Base-by-base conservation (phyloP, 2,329 filamentous ascomycete genomes). In the Waltergamsia citrina region DNA sequence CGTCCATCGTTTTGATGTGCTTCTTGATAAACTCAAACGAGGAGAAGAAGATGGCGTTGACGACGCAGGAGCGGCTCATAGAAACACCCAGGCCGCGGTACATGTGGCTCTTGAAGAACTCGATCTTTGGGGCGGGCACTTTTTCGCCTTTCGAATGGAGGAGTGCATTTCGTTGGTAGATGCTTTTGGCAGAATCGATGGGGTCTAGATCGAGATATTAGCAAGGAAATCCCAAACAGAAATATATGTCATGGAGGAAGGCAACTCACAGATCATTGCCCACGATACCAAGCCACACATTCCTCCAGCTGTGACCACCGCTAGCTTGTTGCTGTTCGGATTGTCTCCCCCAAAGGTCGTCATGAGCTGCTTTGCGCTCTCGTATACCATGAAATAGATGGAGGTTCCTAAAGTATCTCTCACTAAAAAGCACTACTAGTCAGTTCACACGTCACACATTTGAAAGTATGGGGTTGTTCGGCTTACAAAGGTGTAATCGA, bases 11-110 rank as follows among this genome's bases (percentile, higher is more conserved):
- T 49, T 71, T 69, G 56, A 78, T 74, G 43, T 68, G 66, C 53
- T 78, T 80, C 62, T 92, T 92, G 47, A 85, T 71, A 47, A 85
- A 79, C 59, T 93, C 85, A 53, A 92, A 93, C 25, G 79, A 81
- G 28, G 83, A 87, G 62, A 93, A 93, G 68, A 93, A 93, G 48
- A 93, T 83, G 44, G 85, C 84, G 53, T 93, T 93, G 45, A 92
- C 78, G 34, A 85, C 68, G 48, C 82, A 87, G 10, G 84, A 88
- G 36, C 85, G 78, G 43, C 76, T 72, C 78, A 92, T 88, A 24
- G 83, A 88, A 18, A 92, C 85, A 16, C 79, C 83, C 4, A 93
- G 68, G 20, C 85, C 85, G 46, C 84, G 78, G 58, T 92, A 93
- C 76, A 87, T 87, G 41, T 80, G 74, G 35, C 68, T 68, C 48